Conservation (phyloP, 225 moss, liverwort and hornwort species). For the Marchantia paleacea region DNA sequence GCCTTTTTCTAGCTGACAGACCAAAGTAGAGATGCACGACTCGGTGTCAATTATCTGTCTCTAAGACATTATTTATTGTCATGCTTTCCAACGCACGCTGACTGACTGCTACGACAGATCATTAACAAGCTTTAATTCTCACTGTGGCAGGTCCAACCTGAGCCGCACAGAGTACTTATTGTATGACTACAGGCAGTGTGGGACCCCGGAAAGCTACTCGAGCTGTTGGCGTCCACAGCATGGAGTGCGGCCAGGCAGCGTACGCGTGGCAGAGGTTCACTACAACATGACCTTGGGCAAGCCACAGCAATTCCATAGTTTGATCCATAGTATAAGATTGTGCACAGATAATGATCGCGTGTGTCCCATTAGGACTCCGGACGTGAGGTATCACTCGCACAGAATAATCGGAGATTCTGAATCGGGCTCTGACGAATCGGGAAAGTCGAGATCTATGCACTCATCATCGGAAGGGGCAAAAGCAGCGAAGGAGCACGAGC, state of each 20-base stretch:
- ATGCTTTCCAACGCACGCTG: not conserved
- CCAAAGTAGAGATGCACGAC: not conserved
- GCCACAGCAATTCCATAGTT: conserved; percentile 7
- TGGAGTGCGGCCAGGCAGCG: not conserved
- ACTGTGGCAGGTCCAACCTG: conserved; percentile 10
- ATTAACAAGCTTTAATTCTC: not conserved
- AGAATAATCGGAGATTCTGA: not conserved
- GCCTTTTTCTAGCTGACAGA: not conserved
- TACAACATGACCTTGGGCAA: conserved; percentile 22
- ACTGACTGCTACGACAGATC: not conserved
- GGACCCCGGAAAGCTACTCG: not conserved
- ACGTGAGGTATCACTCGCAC: not conserved
- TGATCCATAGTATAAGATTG: not conserved
- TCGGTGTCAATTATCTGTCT: too few species aligned
- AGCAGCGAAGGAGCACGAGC: not conserved
- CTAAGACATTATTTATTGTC: too few species aligned
- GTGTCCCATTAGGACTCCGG: not conserved
- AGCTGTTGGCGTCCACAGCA: conserved; percentile 5
- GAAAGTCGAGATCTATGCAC: not conserved
- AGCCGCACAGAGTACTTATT: conserved; percentile 14
- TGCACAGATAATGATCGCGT: not conserved
- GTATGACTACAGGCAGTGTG: conserved; percentile 10
- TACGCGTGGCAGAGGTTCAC: conserved; percentile 5
- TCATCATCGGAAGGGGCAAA: not conserved
- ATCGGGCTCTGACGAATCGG: not conserved